A percentile compares a stretch with the other conserved stretches of the same genome.
These are phyloP conservation scores for Medicago lupulina DNA, from an alignment of 306 rosid genomes.

Conservation along the genomic window DNA sequence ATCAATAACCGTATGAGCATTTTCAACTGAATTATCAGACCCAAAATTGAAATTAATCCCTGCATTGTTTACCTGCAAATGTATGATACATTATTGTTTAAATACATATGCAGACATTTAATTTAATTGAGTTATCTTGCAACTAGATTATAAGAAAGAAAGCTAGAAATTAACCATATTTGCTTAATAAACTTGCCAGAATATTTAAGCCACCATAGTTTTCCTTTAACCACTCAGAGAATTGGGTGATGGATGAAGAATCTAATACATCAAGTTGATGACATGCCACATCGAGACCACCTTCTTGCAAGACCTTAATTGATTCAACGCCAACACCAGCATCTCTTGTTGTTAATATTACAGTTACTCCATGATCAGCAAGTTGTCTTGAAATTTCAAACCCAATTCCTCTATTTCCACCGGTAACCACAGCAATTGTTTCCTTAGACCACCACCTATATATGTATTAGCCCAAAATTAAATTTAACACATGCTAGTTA, in stretches of 20 bases:
- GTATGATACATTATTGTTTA: not conserved
- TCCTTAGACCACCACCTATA: slow-evolving; percentile 98
- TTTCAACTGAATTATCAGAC: slow-evolving; percentile 71
- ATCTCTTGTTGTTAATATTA: slow-evolving; percentile 83
- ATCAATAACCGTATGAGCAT: slow-evolving; percentile 63
- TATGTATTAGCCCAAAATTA: not conserved
- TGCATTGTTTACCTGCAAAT: slow-evolving; percentile 80
- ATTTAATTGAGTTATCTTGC: not conserved
- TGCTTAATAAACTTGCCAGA: slow-evolving; percentile 57
- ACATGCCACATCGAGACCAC: slow-evolving; percentile 72
- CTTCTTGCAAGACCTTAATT: slow-evolving; percentile 82
- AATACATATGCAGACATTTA: slow-evolving; percentile 3
- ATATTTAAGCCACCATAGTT: slow-evolving; percentile 84
- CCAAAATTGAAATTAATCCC: slow-evolving; percentile 92
- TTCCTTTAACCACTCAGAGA: slow-evolving; percentile 70
- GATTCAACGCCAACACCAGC: slow-evolving; percentile 79
- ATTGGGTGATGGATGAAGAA: slow-evolving; percentile 58
- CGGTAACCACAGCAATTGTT: slow-evolving; percentile 84
- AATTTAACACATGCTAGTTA: not conserved
- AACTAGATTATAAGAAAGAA: not conserved
- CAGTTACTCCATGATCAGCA: slow-evolving; percentile 82
- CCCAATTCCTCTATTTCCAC: slow-evolving; percentile 94
- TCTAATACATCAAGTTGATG: slow-evolving; percentile 84
- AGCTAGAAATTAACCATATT: not conserved
- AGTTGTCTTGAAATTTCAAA: slow-evolving; percentile 83